These are phyloP conservation scores for Diaporthe australafricana DNA, from an alignment of 2,329 filamentous ascomycete species.

Conservation along the genomic window DNA sequence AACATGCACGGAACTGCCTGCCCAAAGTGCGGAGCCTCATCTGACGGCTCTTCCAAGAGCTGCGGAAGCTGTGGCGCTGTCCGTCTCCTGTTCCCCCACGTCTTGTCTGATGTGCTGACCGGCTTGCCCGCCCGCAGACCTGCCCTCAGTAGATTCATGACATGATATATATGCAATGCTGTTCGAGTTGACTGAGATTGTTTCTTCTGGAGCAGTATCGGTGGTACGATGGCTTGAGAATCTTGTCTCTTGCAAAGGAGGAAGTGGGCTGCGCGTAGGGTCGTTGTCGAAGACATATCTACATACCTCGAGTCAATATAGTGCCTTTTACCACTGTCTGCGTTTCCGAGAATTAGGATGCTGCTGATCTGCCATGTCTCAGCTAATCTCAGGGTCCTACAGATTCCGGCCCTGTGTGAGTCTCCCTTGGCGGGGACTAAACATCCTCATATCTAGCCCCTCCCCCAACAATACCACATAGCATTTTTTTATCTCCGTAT, in stretches of 20 bases:
- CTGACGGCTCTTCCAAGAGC: conserved; percentile 60
- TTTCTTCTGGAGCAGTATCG: background rate
- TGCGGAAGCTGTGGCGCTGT: conserved; percentile 69
- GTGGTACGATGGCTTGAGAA: background rate
- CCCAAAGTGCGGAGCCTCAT: conserved; percentile 67
- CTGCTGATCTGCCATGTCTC: conserved; percentile 4
- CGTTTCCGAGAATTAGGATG: too few relatives aligned
- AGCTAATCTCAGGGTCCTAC: conserved; percentile 9
- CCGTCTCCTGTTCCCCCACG: conserved; percentile 47
- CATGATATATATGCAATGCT: background rate
- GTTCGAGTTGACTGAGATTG: background rate
- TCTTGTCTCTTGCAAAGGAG: background rate
- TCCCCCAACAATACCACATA: too few relatives aligned
- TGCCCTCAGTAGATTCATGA: conserved; percentile 34
- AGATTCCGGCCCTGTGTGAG: background rate
- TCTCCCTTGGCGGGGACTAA: background rate
- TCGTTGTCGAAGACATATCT: background rate
- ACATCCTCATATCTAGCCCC: too few relatives aligned
- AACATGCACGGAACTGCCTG: conserved; percentile 59
- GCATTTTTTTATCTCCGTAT: too few relatives aligned
- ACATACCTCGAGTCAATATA: background rate
- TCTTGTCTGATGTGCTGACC: background rate
- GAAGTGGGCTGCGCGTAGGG: background rate
- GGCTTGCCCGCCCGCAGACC: conserved; percentile 45
- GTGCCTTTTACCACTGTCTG: background rate